These are phyloP conservation scores for Rhizopus delemar DNA, from an alignment of 371 early-diverging fungal species.

Conservation along the genomic window DNA sequence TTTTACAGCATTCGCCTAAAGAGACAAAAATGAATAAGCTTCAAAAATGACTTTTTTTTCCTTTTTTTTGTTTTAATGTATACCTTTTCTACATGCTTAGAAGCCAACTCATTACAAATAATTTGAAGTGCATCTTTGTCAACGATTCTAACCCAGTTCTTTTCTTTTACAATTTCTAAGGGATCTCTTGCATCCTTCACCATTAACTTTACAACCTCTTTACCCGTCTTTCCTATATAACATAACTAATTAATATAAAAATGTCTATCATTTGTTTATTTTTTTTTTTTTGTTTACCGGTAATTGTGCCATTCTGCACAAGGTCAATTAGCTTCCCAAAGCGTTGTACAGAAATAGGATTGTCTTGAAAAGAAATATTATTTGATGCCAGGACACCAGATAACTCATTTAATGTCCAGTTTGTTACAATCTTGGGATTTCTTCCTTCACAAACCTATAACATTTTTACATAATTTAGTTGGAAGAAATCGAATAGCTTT, in stretches of 20 bases:
- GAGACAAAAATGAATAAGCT: slow-evolving; percentile 26
- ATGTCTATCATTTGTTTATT: neutral
- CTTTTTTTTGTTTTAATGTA: slow-evolving; percentile 30
- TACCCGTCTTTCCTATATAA: slow-evolving; percentile 60
- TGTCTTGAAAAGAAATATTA: slow-evolving; percentile 53
- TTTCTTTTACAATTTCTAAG: slow-evolving; percentile 61
- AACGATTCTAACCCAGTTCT: slow-evolving; percentile 71
- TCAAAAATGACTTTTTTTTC: neutral
- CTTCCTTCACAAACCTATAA: slow-evolving; percentile 41
- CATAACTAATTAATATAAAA: neutral
- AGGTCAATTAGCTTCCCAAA: slow-evolving; percentile 69
- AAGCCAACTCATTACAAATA: slow-evolving; percentile 55
- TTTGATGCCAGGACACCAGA: slow-evolving; percentile 71
- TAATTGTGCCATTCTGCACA: slow-evolving; percentile 58
- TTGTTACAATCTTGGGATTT: slow-evolving; percentile 43
- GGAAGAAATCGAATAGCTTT: neutral
- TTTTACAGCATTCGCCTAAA: slow-evolving; percentile 47
- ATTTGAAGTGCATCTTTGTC: slow-evolving; percentile 51
- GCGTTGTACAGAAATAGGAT: slow-evolving; percentile 60
- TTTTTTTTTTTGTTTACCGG: slow-evolving; percentile 40
- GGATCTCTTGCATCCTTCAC: slow-evolving; percentile 55
- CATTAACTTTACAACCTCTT: slow-evolving; percentile 68
- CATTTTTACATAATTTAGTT: neutral
- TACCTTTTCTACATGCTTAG: slow-evolving; percentile 55
- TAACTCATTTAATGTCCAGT: slow-evolving; percentile 76